phyloP scores from a whole-genome alignment of 2,329 filamentous ascomycete species.

The Pseudogymnoascus sp. region DNA sequence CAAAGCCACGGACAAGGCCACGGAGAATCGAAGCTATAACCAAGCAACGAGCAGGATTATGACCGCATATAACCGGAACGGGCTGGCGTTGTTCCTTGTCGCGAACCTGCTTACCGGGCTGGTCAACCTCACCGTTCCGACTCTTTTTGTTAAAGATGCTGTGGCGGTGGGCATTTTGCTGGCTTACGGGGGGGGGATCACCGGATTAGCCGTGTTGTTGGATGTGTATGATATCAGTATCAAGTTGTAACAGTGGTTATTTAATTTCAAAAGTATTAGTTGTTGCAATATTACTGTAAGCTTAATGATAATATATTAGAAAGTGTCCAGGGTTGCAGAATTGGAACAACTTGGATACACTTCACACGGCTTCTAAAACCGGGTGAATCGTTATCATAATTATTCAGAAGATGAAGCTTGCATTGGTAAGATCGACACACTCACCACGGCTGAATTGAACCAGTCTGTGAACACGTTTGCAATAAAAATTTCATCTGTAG shows the following conservation, averaged over 20 bases:
- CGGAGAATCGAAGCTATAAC: slow-evolving; percentile 55
- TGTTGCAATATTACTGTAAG: neutral
- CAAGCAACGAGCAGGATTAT: slow-evolving; percentile 74
- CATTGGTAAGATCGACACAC: neutral
- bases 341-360: neutral
- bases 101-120: slow-evolving; percentile 85
- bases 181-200: slow-evolving; percentile 60
- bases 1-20: slow-evolving; percentile 42
- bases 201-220: slow-evolving; percentile 56
- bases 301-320: neutral
- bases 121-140: slow-evolving; percentile 80
- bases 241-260: slow-evolving; percentile 46
- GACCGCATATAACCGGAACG: slow-evolving; percentile 79
- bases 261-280: neutral
- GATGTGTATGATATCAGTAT: slow-evolving; percentile 60
- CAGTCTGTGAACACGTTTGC: neutral
- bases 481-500: neutral
- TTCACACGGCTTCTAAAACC: neutral
- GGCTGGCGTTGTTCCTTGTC: slow-evolving; percentile 72
- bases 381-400: neutral
- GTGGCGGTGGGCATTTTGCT: slow-evolving; percentile 66
- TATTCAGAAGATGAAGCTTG: neutral
- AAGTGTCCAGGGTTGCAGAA: neutral
- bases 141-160: slow-evolving; percentile 58
- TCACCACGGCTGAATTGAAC: neutral